Evolutionary conservation across 2,329 filamentous ascomycete genomes (phyloP).

Genomic region (Sporothrix globosa): DNA sequence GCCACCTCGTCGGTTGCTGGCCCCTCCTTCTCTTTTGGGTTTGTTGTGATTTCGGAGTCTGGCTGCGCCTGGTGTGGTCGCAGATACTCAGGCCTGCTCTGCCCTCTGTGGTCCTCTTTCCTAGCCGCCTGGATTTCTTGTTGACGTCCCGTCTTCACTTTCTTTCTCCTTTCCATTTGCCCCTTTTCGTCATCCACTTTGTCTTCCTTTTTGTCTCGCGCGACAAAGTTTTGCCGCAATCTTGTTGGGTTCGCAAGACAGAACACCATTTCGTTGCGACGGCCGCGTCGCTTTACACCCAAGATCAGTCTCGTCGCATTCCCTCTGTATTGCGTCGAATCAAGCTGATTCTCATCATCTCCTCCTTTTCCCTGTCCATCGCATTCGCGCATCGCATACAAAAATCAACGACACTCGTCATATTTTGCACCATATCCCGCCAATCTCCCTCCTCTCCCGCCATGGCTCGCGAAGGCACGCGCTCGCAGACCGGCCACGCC

Average conservation of each 20-base stretch:
- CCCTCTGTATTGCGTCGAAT: neutral
- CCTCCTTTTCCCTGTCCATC: neutral
- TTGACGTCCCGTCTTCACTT: neutral
- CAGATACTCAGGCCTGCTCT: neutral
- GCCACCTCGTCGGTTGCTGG: neutral
- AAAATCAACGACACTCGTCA: neutral
- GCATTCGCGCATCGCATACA: neutral
- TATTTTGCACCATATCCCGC: neutral
- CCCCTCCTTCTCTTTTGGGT: constrained; percentile 20
- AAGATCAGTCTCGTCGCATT: neutral
- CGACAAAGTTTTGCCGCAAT: neutral
- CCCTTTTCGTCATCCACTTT: neutral
- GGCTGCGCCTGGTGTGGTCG: neutral
- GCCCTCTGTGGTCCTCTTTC: neutral
- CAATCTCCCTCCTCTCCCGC: neutral
- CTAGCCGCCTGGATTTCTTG: neutral
- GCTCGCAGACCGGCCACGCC: constrained; percentile 57
- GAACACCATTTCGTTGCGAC: neutral
- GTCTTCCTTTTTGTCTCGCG: neutral
- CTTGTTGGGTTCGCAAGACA: neutral
- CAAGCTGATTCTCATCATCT: neutral
- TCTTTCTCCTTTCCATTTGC: neutral
- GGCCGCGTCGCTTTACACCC: neutral
- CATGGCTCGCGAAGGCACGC: constrained; percentile 57
- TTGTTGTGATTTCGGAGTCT: constrained; percentile 16